Base-by-base conservation (phyloP, 2,329 filamentous ascomycete species). In the Xylariaceae sp. region DNA sequence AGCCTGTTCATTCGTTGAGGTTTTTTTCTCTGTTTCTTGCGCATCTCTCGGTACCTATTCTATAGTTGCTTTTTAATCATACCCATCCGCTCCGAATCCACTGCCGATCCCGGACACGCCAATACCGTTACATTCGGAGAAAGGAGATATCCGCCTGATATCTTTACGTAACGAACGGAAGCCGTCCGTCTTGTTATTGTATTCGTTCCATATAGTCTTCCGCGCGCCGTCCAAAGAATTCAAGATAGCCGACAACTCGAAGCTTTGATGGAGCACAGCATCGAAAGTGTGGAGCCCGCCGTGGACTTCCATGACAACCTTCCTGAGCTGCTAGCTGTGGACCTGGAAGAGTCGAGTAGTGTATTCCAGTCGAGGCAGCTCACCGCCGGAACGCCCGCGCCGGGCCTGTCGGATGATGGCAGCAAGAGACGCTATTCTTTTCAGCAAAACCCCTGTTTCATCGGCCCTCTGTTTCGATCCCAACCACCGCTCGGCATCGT, bases 321-420 rank as follows among this genome's bases (percentile, higher is more conserved):
- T 13, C 71, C 75, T 2, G 76, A 79, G 56, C 50, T 76, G 27
- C 60, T 79, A n/a, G 74, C 67, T 5, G 66, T 63, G 42, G 73
- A 79, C 46, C 59, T 78, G 31, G 69, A 75, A 50, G 51, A 63
- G 15, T 75, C 70, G 13, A 61, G 61, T 35, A 58, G 62, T 8
- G 53, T 74, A 17, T 78, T 77, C 40, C 59, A 59, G 17, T 64
- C 71, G 11, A 72, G 62, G 51, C 69, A 68, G 41, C 69, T 77
- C 66, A 74, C 73, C 5, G 67, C 73, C 15, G 74, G 74, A 7
- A 51, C 62, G 7, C 74, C 74, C 1, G 56, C 59, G 9, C 56
- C 56, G 24, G 53, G 56, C 3, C 52, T 70, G 12, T 60, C 61
- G 11, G 50, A 54, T 28, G 50, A 56, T 34, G 50, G 51, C 13